A percentile compares a stretch with the other conserved stretches of the same genome.
These are phyloP conservation scores for Pseudogymnoascus sp. DNA, from an alignment of 2,329 filamentous ascomycete species.

Conservation along the genomic window DNA sequence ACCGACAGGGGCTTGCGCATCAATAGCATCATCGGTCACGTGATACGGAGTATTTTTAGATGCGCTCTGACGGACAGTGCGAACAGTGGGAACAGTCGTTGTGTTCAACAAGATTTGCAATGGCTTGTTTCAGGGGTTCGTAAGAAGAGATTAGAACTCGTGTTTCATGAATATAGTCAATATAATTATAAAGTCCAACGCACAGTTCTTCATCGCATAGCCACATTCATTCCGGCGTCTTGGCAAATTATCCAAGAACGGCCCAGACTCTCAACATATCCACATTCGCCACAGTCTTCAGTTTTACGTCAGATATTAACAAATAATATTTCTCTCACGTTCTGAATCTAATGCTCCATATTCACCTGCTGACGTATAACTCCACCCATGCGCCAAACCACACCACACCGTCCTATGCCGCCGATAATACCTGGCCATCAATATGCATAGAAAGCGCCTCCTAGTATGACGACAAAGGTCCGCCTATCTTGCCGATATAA, in stretches of 20 bases:
- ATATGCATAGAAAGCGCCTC: constrained; percentile 3
- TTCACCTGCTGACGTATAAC: constrained; percentile 3
- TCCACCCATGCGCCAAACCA: background rate
- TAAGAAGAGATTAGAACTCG: background rate
- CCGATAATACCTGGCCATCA: constrained; percentile 4
- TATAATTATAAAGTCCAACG: background rate
- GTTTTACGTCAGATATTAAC: background rate
- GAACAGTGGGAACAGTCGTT: background rate
- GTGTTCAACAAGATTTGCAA: background rate
- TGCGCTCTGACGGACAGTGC: background rate
- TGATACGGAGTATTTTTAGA: background rate
- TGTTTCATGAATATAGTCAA: background rate
- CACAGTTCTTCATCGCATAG: background rate
- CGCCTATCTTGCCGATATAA: constrained; percentile 5
- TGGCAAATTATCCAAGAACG: background rate
- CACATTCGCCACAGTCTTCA: constrained; percentile 1
- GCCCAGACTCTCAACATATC: background rate
- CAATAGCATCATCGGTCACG: constrained; percentile 1
- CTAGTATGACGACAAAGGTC: background rate
- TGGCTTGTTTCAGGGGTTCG: background rate
- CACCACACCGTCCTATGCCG: background rate
- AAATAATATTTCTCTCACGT: background rate
- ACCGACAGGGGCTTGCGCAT: background rate
- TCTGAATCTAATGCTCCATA: constrained; percentile 1
- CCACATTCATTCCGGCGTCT: background rate